These are phyloP conservation scores for Hericium alpestre DNA, from an alignment of 768 basidiomycete genomes.

Conservation along the genomic window DNA sequence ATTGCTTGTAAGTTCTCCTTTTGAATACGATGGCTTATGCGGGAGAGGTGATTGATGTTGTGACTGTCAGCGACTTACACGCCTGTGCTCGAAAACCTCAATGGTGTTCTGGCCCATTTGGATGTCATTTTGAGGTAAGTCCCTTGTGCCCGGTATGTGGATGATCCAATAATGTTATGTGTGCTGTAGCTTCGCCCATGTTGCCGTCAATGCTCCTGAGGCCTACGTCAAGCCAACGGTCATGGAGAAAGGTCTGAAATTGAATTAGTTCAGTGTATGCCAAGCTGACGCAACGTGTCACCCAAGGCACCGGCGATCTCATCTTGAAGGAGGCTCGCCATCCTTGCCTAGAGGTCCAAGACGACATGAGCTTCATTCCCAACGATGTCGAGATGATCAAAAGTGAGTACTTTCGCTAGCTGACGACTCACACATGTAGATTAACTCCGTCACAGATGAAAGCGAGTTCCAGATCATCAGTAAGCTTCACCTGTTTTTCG, in stretches of 20 bases:
- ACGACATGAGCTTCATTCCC: conserved; percentile 88
- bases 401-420: conserved; percentile 28
- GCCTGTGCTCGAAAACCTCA: conserved; percentile 75
- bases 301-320: conserved; percentile 66
- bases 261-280: background rate
- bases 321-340: conserved; percentile 81
- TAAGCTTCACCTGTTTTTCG: conserved; percentile 22
- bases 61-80: conserved; percentile 72
- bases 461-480: conserved; percentile 96
- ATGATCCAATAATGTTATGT: background rate
- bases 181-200: conserved; percentile 71
- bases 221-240: conserved; percentile 83
- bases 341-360: conserved; percentile 94
- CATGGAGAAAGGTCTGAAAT: conserved; percentile 63
- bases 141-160: background rate
- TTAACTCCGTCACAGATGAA: conserved; percentile 33
- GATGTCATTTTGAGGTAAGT: conserved; percentile 84
- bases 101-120: conserved; percentile 76
- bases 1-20: conserved; percentile 66
- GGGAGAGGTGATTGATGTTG: background rate
- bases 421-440: background rate
- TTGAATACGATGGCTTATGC: background rate
- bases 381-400: conserved; percentile 95
- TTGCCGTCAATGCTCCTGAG: conserved; percentile 77
- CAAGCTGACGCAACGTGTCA: background rate